Evolutionary conservation across 768 basidiomycete species (phyloP).

Genomic region (Hericium coralloides): DNA sequence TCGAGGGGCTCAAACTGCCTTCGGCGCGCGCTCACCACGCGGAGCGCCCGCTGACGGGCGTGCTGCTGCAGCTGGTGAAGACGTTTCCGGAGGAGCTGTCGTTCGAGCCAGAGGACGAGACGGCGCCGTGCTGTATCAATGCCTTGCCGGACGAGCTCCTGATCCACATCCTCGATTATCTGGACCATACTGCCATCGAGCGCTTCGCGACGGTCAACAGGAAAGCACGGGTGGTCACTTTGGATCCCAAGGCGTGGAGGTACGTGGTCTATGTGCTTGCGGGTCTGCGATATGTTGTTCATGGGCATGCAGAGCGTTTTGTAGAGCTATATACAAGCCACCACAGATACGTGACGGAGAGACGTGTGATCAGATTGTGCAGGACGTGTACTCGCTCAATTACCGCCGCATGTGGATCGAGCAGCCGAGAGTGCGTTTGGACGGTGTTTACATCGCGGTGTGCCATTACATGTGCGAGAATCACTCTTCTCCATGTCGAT

Average conservation of each 20-base stretch:
- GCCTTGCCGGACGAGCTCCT: constrained; percentile 72
- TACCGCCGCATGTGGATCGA: constrained; percentile 76
- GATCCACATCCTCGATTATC: constrained; percentile 50
- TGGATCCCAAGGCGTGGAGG: constrained; percentile 75
- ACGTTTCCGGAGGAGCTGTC: constrained; percentile 37
- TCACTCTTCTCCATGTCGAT: constrained; percentile 2
- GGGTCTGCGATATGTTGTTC: not conserved
- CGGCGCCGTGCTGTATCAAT: constrained; percentile 42
- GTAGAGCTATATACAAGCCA: constrained; percentile 55
- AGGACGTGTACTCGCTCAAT: constrained; percentile 46
- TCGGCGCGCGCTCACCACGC: constrained; percentile 5
- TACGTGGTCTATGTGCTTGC: constrained; percentile 17
- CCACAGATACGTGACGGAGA: constrained; percentile 61
- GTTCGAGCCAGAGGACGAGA: constrained; percentile 68
- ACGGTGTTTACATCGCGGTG: constrained; percentile 87
- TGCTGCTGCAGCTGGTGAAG: constrained; percentile 39
- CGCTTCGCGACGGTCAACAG: constrained; percentile 67
- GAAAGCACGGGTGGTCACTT: constrained; percentile 63
- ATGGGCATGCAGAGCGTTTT: constrained; percentile 43
- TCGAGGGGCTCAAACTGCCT: constrained; percentile 9
- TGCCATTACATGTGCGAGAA: constrained; percentile 74
- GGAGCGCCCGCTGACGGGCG: constrained; percentile 25
- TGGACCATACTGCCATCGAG: constrained; percentile 65
- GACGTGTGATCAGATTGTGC: constrained; percentile 34
- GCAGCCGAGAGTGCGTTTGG: constrained; percentile 75